phyloP scores from a whole-genome alignment of 2,329 filamentous ascomycete species.

The Rhinocladiella similis region DNA sequence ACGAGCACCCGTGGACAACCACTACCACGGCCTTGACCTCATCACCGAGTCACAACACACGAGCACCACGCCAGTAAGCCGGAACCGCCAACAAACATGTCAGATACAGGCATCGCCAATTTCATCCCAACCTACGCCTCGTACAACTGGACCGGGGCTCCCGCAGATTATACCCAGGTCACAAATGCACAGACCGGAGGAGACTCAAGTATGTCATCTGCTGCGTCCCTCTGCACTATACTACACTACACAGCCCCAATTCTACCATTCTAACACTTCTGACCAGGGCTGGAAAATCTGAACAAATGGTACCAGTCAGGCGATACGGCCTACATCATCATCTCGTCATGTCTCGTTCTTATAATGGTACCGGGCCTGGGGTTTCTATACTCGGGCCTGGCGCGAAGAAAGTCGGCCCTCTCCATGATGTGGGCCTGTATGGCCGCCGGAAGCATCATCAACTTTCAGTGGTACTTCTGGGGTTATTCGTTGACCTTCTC shows the following conservation, averaged over 20 bases:
- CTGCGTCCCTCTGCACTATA: background rate
- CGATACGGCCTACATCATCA: conserved; percentile 90
- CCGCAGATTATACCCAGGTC: conserved; percentile 41
- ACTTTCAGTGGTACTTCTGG: conserved; percentile 99
- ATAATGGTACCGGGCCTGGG: conserved; percentile 96
- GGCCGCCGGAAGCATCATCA: conserved; percentile 85
- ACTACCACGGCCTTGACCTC: too few relatives aligned
- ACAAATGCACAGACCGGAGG: conserved; percentile 66
- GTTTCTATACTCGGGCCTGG: conserved; percentile 95
- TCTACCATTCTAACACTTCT: background rate
- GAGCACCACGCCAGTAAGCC: background rate
- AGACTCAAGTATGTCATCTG: conserved; percentile 67
- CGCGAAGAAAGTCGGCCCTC: conserved; percentile 94
- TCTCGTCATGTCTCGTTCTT: conserved; percentile 59
- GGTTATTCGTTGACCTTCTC: conserved; percentile 95
- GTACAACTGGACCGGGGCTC: conserved; percentile 51
- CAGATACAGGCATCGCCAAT: conserved; percentile 9
- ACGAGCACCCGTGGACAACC: too few relatives aligned
- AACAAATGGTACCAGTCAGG: conserved; percentile 95
- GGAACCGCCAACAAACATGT: conserved; percentile 17
- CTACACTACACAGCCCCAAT: too few relatives aligned
- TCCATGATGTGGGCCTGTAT: conserved; percentile 98
- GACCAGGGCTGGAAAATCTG: conserved; percentile 74
- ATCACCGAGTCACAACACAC: background rate
- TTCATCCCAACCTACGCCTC: conserved; percentile 46